Evolutionary conservation across 176 grass and related monocot species (phyloP), one percentile per base, ranked within the genome.

Genomic region (Ensete glaucum): DNA sequence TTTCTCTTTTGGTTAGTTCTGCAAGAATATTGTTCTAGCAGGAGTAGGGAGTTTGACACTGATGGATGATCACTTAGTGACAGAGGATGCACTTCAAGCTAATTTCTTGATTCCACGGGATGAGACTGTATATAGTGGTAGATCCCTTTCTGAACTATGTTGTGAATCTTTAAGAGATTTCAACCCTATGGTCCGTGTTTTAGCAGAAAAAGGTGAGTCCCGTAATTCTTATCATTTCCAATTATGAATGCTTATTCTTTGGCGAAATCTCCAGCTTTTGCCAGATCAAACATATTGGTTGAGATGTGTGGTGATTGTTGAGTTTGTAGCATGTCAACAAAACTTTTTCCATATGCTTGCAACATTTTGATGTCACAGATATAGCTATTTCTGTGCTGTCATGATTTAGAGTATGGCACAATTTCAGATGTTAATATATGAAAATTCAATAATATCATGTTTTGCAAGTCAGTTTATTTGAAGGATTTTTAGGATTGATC

Each of bases 21-120:
- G 95, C 91, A 99, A 99, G 86, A 99, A 99, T 83, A 91, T 99
- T 84, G 90, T 99, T 83, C 85, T 99, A 67, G 88, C 95, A 34
- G 95, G 95, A 89, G 91, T 99, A 74, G 95, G 96, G 34, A 91
- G 88, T 83, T 79, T 99, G 68, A 86, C 91, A 27, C 87, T 99
- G 74, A 91, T 99, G 90, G 96, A 99, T 79, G 86, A 94, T 79
- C 81, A 82, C 69, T 54, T 79, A 51, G 88, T 91, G 60, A 91
- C 62, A 1, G 84, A 88, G 62, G 83, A 95, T 71, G 86, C 77
- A 71, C 85, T 94, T 72, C 78, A 74, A 84, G 79, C 90, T 52
- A 99, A 88, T 84, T 95, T 99, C 57, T 52, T 99, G 20, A 87
- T 99, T 83, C 86, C 91, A 58, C 82, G 82, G 52, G 96, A 99